These are phyloP conservation scores for Calonectria honghensis DNA, from an alignment of 2,329 filamentous ascomycete species.

Conservation along the genomic window DNA sequence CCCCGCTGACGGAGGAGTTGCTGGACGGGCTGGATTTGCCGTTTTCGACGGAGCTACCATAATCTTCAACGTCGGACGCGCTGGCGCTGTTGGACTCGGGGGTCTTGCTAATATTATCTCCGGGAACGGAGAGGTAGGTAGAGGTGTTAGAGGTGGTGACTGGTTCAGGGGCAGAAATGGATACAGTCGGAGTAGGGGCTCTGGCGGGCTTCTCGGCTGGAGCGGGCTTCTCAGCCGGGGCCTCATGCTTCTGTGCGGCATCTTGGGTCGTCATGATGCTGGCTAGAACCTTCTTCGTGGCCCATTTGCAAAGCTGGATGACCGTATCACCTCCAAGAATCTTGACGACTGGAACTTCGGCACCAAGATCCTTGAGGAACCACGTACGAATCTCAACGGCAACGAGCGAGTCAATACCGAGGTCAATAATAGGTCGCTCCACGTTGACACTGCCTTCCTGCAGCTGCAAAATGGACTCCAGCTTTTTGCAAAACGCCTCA, in stretches of 20 bases:
- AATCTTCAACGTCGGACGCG: conserved; percentile 31
- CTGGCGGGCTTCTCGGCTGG: conserved; percentile 22
- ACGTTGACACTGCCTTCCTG: conserved; percentile 35
- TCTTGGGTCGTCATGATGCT: conserved; percentile 37
- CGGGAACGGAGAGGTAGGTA: not conserved
- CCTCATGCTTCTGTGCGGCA: conserved; percentile 11
- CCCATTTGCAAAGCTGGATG: conserved; percentile 37
- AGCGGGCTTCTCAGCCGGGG: conserved; percentile 13
- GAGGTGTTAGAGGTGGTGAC: not conserved
- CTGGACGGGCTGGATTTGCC: conserved; percentile 21
- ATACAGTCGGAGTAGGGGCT: not conserved
- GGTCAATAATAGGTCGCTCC: conserved; percentile 45
- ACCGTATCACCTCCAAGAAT: conserved; percentile 53
- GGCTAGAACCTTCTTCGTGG: conserved; percentile 39
- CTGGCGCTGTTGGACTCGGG: conserved; percentile 25
- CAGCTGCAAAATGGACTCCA: conserved; percentile 47
- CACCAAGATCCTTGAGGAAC: conserved; percentile 66
- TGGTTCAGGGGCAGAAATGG: not conserved
- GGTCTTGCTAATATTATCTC: not conserved
- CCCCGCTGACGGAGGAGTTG: conserved; percentile 25
- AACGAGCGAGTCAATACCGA: conserved; percentile 57
- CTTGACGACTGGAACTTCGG: conserved; percentile 68
- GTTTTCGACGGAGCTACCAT: conserved; percentile 14
- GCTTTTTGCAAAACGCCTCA: conserved; percentile 41
- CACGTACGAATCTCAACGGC: conserved; percentile 65